Evolutionary conservation across 768 basidiomycete genomes (phyloP), one percentile per base, ranked within the genome.

Genomic region (Lactarius hengduanensis): DNA sequence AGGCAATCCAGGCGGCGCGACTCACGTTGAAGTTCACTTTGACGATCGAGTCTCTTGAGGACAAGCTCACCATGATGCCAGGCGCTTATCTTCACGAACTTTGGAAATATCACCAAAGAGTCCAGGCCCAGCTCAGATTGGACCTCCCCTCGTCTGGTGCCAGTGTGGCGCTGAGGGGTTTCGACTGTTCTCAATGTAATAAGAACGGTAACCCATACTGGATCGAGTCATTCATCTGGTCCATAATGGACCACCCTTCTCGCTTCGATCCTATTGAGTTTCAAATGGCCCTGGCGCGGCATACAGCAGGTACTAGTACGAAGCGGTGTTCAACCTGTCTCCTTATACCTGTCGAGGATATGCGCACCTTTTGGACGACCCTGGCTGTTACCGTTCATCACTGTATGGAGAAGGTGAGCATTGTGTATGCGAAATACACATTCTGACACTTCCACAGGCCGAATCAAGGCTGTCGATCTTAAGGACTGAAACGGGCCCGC

Each of bases 21-120:
- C 20, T 22, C 9, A 57, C 60, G 5, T n/a, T 66, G 36, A 53
- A n/a, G 1, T 50, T 41, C 11, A 1, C 36, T 1, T 22, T 66
- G 8, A 62, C 55, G 8, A 30, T 66, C 10, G 60, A 58, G 47
- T 20, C 4, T 26, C 9, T 62, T 6, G 56, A 62, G 13, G 56
- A 40, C 50, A 45, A 47, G 34, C 41, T 57, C 13, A 34, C 40
- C 13, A 10, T 13, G 1, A 57, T 58, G 16, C 36, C 60, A 2
- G 55, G 60, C 10, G 26, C 11, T 6, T 22, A 36, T 57, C 60
- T 66, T 32, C 15, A 50, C 10, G 65, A 58, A 53, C 65, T 66
- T 3, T 60, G 58, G 64, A 60, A 55, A 18, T 65, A 60, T 32
- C 53, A 65, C 38, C 38, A 34, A 13, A 43, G 28, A 7, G 59